These are phyloP conservation scores for Coffea canephora DNA, from an alignment of 257 asterid genomes.

Conservation along the genomic window DNA sequence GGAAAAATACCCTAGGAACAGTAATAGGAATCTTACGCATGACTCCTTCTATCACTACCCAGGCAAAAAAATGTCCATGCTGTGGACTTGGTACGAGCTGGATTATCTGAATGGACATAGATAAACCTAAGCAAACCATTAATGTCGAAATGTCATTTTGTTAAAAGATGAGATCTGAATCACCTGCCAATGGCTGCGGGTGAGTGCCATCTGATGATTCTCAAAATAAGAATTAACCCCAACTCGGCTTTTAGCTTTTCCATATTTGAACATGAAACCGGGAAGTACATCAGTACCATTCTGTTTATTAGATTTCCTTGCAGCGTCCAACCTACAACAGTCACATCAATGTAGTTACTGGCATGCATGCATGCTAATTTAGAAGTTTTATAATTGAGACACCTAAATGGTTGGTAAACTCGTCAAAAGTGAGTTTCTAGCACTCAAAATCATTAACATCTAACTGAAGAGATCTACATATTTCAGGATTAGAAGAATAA, in stretches of 20 bases:
- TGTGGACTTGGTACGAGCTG: conserved; percentile 73
- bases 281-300: conserved; percentile 39
- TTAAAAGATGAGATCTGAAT: conserved; percentile 19
- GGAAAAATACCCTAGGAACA: conserved; percentile 83
- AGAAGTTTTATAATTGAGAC: background rate
- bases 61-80: conserved; percentile 82
- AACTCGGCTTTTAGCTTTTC: conserved; percentile 48
- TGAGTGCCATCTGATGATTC: conserved; percentile 77
- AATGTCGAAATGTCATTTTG: background rate
- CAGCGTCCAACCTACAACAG: conserved; percentile 51
- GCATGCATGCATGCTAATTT: background rate
- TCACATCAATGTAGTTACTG: background rate
- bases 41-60: conserved; percentile 87
- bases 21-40: conserved; percentile 78
- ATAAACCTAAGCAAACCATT: conserved; percentile 8
- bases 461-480: background rate
- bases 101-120: conserved; percentile 57
- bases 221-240: conserved; percentile 79
- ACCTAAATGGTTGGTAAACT: background rate
- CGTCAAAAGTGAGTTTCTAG: background rate
- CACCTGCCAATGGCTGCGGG: conserved; percentile 95
- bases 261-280: conserved; percentile 36
- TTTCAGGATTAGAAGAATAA: background rate
- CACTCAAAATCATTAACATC: background rate
- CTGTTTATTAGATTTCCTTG: conserved; percentile 35